A percentile compares a stretch with the other conserved stretches of the same genome.
phyloP scores from a whole-genome alignment of 176 grass and related monocot species.

The Otatea glauca region DNA sequence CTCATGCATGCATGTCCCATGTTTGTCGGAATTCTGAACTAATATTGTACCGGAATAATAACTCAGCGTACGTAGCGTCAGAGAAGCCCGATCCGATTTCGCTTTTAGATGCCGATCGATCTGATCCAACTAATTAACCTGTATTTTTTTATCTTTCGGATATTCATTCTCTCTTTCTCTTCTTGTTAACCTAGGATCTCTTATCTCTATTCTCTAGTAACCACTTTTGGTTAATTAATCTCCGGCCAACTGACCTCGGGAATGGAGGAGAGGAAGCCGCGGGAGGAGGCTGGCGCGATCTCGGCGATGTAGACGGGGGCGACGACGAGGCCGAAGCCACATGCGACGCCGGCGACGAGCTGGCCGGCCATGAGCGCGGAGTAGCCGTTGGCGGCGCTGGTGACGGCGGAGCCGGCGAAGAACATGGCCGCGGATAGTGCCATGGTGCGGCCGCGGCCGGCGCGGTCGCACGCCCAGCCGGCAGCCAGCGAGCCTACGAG shows the following conservation, averaged over 20 bases:
- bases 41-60: not conserved
- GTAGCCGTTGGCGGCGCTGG: constrained; percentile 47
- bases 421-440: constrained; percentile 56
- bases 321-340: constrained; percentile 60
- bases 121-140: not conserved
- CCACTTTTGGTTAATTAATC: not conserved
- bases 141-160: not conserved
- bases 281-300: constrained; percentile 60
- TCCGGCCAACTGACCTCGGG: constrained; percentile 48
- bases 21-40: not conserved
- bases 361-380: constrained; percentile 55
- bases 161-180: not conserved
- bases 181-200: not conserved
- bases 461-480: constrained; percentile 61
- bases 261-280: constrained; percentile 66
- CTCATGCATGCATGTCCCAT: not conserved
- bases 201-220: not conserved
- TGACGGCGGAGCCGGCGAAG: constrained; percentile 53
- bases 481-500: constrained; percentile 68
- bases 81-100: not conserved
- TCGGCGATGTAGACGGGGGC: constrained; percentile 64
- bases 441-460: constrained; percentile 56
- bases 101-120: not conserved
- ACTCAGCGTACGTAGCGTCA: not conserved
- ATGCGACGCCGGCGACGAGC: constrained; percentile 60